Base-by-base conservation (phyloP, 345 rosid species). In the Lumnitzera racemosa region DNA sequence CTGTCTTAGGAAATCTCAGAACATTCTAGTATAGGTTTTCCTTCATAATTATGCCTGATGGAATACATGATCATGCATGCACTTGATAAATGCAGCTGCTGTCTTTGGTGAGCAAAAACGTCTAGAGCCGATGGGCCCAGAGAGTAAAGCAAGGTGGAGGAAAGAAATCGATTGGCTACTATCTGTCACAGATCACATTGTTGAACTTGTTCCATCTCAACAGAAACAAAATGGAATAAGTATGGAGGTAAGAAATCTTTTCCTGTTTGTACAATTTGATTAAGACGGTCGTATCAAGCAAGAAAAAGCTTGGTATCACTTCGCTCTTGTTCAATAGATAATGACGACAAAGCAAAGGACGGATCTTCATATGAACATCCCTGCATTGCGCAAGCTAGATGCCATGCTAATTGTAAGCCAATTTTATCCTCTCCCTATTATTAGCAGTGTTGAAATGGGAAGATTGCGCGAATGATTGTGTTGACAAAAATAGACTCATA, bases 361-460 rank as follows among this genome's bases (percentile, higher is more conserved):
- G 15, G 98, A 95, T 80, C 92, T 95, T 66, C 96, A 72, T 12
- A 79, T 86, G 81, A 90, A 95, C 80, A 90, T 90, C 46, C 97
- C 99, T 11, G 98, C 99, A 15, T 71, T 95, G 56, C 80, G 89
- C 61, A 95, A 83, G 78, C 91, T 95, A 11, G 99, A 95, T n/a
- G 75, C 91, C 17, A 90, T 95, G 98, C 95, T 95, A 23, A 59
- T 80, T 20, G 99, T 95, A 81, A 90, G 43, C 43, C 43, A 4
- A 36, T 36, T 20, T 36, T 7, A 36, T 36, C 43, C 9, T 36
- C 4, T 36, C 7, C 10, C 43, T 36, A 36, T 36, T 36, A 9
- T 36, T 36, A 36, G 43, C 43, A 36, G 11, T 29, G 36, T 29
- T 29, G 7, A 36, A 36, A 36, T 36, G 43, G 11, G 31, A 5